Evolutionary conservation across 495 filamentous ascomycete species (phyloP), one percentile per base, ranked within the genome.

Genomic region (Penicillium turbatum): DNA sequence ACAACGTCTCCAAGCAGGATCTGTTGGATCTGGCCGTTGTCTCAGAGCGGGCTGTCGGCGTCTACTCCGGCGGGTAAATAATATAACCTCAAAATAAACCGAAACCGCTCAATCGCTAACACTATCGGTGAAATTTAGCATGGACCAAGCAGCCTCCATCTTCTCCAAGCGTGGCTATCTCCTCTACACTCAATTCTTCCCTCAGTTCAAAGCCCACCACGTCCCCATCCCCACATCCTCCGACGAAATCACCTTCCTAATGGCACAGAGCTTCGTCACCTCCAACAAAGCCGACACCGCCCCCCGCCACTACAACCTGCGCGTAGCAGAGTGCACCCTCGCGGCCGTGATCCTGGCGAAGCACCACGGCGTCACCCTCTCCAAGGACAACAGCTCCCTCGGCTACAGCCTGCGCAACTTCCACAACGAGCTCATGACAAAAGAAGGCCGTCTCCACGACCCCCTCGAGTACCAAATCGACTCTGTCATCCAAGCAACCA

Each of bases 131-230:
- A 24, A 39, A 24, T 35, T 5, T 16, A 75, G 72, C 21, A 97
- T 98, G 93, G 93, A 98, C 68, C 95, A 98, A 72, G 86, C 90
- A n/a, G 93, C 93, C 24, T 96, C 91, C 5, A 92, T 98, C 55
- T 93, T 98, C 69, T 89, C 89, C 2, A 75, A 86, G 60, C 81
- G 84, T 45, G 93, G 89, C 49, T 90, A 84, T 50, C 89, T 93
- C 21, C 81, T 96, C 32, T 90, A 93, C 66, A 92, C 96, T 50
- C 88, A 86, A 39, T 97, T 98, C 77, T 84, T 82, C 48, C 93
- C 95, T 3, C 73, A 72, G n/a, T 84, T 97, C 41, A 73, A 76
- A 27, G 91, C 82, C 21, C 76, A 84, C 32, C 85, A 90, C 15
- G 84, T 97, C 38, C 75, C 83, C n/a, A 92, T 98, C 69, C 93